Percentiles rank a stretch among this genome's conserved stretches.
phyloP scores from a whole-genome alignment of 345 rosid genomes.

The Orychophragmus violaceus region DNA sequence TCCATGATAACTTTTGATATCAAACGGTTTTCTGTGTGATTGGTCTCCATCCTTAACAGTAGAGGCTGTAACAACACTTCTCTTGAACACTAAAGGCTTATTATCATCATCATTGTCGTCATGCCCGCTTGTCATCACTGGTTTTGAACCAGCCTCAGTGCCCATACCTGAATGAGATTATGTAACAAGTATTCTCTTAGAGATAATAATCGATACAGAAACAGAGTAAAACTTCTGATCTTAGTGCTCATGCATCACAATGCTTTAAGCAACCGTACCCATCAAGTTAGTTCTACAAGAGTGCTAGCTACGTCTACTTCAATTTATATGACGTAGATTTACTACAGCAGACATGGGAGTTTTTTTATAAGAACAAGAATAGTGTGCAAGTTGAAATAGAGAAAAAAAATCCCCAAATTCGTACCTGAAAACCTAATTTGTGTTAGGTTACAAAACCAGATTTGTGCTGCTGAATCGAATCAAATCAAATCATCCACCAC shows the following conservation, averaged over 20 bases:
- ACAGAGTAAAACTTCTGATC: neutral
- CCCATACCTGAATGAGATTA: constrained; percentile 38
- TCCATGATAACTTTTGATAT: constrained; percentile 4
- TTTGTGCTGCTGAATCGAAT: neutral
- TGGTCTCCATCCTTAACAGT: constrained; percentile 34
- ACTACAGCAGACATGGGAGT: neutral
- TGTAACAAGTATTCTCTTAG: neutral
- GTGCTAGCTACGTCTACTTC: neutral
- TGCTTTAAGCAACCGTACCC: neutral
- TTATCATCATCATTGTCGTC: constrained; percentile 36
- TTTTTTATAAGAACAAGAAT: neutral
- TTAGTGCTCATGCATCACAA: neutral
- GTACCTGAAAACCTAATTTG: neutral
- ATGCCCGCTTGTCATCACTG: neutral
- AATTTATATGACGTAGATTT: neutral
- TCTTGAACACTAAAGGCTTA: constrained; percentile 48
- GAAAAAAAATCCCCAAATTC: neutral
- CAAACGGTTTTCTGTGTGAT: constrained; percentile 26
- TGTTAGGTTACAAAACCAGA: neutral
- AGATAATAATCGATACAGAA: neutral
- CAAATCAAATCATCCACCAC: neutral
- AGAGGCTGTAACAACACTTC: constrained; percentile 12
- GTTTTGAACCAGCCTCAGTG: constrained; percentile 44
- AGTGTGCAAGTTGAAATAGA: neutral
- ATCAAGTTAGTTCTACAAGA: neutral